A percentile compares a stretch with the other conserved stretches of the same genome.
Conservation (phyloP, 768 basidiomycete genomes). For the Phlebiopsis gigantea region DNA sequence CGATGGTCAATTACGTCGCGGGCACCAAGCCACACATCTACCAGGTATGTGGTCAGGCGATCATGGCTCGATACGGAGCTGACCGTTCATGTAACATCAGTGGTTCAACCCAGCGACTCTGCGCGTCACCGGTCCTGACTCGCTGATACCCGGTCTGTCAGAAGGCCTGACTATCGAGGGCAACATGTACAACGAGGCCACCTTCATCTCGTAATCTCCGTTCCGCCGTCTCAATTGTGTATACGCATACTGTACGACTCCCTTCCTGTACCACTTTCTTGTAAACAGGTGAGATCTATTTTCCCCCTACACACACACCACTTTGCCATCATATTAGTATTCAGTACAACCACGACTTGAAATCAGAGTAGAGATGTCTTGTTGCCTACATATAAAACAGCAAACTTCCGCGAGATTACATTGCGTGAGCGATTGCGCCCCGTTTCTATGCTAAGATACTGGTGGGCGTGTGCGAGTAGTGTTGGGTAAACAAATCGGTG, state of each 20-base stretch:
- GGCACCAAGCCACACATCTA: conserved; percentile 94
- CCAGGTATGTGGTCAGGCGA: conserved; percentile 75
- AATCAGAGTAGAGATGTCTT: background rate
- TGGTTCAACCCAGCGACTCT: conserved; percentile 56
- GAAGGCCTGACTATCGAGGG: conserved; percentile 53
- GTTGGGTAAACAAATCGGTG: background rate
- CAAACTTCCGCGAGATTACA: background rate
- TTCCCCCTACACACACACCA: background rate
- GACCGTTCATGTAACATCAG: no score
- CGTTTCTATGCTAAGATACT: background rate
- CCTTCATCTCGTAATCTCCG: conserved; percentile 65
- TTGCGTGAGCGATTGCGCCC: background rate
- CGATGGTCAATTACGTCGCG: conserved; percentile 89
- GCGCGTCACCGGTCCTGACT: conserved; percentile 37
- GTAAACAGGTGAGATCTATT: conserved; percentile 2
- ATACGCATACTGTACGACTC: background rate
- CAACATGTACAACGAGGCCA: conserved; percentile 79
- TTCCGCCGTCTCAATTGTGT: background rate
- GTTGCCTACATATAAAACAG: background rate
- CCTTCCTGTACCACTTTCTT: conserved; percentile 1
- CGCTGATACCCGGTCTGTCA: conserved; percentile 35
- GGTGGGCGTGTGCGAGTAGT: background rate
- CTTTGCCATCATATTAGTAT: background rate
- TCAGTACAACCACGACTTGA: background rate
- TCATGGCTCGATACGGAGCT: background rate